Evolutionary conservation across 73 alveolate genomes (phyloP).

Genomic region (Paramecium pentaurelia): DNA sequence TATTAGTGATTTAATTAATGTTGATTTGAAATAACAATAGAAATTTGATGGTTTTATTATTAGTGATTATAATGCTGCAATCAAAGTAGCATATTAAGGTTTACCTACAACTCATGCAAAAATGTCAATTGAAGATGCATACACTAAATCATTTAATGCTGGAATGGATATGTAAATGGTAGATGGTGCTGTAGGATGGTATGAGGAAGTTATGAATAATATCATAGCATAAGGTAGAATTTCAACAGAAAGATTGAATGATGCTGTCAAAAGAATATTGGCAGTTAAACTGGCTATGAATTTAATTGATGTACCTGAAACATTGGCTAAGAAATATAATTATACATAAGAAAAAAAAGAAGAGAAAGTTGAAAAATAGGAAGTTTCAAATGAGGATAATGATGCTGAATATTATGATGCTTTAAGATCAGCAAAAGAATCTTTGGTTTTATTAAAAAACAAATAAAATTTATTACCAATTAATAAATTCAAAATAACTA

Average conservation of each 20-base stretch:
- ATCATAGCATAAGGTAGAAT: constrained; percentile 38
- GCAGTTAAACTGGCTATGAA: constrained; percentile 64
- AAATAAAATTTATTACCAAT: constrained; percentile 38
- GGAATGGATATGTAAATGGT: constrained; percentile 71
- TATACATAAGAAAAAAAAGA: not conserved
- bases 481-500: constrained; percentile 3
- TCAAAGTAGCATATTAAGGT: constrained; percentile 59
- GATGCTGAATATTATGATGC: constrained; percentile 50
- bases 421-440: constrained; percentile 53
- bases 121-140: constrained; percentile 58
- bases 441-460: constrained; percentile 60
- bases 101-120: constrained; percentile 58
- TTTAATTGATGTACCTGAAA: constrained; percentile 37
- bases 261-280: constrained; percentile 65
- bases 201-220: not conserved
- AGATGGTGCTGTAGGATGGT: constrained; percentile 47
- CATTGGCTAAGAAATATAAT: not conserved
- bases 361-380: not conserved
- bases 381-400: not conserved
- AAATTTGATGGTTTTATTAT: constrained; percentile 61
- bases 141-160: constrained; percentile 13
- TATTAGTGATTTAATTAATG: constrained; percentile 41
- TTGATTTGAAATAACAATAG: constrained; percentile 40
- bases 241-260: constrained; percentile 59
- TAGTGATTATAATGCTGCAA: constrained; percentile 59